A percentile compares a stretch with the other conserved stretches of the same genome.
phyloP scores from a whole-genome alignment of 352 stramenopile species.

The Elongisporangium undulatum region DNA sequence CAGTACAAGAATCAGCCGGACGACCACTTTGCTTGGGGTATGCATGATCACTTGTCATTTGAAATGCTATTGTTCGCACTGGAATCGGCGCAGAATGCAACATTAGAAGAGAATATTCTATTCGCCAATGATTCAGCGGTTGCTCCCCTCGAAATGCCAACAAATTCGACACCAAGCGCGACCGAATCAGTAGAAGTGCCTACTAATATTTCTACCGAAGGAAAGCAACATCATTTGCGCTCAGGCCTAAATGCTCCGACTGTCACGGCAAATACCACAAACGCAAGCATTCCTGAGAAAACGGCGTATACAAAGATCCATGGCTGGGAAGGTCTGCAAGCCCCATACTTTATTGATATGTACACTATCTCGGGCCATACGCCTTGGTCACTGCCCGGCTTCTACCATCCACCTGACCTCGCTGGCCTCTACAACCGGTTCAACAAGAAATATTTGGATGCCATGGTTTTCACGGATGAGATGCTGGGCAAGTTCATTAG shows the following conservation, averaged over 20 bases:
- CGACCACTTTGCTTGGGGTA: conserved; percentile 64
- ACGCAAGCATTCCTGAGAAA: background rate
- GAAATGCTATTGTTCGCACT: conserved; percentile 68
- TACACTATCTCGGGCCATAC: conserved; percentile 77
- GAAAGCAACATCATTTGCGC: background rate
- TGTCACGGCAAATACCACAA: background rate
- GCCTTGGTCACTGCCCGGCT: conserved; percentile 45
- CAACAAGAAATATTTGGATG: conserved; percentile 68
- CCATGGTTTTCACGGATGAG: conserved; percentile 66
- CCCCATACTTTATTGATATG: conserved; percentile 76
- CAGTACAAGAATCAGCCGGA: conserved; percentile 54
- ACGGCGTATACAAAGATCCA: conserved; percentile 5
- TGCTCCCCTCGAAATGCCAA: background rate
- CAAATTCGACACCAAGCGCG: background rate
- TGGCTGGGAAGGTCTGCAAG: conserved; percentile 54
- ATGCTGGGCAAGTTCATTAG: conserved; percentile 60
- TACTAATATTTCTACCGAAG: background rate
- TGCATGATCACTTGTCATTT: conserved; percentile 71
- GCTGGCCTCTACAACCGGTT: conserved; percentile 51
- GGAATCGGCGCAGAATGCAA: conserved; percentile 32
- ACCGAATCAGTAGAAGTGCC: background rate
- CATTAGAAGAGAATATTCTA: background rate
- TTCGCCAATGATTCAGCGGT: background rate
- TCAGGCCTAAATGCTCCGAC: background rate
- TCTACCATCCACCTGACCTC: conserved; percentile 43